phyloP scores from a whole-genome alignment of 352 stramenopile species.

The Globisporangium spinosum region DNA sequence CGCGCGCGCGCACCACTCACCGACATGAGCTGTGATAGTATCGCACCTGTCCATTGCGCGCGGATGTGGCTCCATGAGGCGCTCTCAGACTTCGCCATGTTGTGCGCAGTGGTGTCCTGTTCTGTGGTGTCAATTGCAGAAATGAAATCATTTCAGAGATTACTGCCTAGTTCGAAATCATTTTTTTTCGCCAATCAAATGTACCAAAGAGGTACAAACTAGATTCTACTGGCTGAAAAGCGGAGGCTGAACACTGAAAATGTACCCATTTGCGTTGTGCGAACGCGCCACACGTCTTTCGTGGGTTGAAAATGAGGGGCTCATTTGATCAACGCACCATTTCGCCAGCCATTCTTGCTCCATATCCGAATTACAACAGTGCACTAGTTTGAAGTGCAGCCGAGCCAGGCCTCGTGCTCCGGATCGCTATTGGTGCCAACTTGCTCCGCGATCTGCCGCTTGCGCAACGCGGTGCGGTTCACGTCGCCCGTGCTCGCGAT shows the following conservation, averaged over 20 bases:
- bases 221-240: no score
- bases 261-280: no score
- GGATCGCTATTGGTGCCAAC: not conserved
- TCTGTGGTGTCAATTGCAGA: not conserved
- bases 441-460: not conserved
- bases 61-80: slow-evolving; percentile 1
- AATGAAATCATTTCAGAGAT: not conserved
- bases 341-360: no score
- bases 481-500: not conserved
- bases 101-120: not conserved
- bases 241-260: no score
- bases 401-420: not conserved
- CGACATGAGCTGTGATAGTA: not conserved
- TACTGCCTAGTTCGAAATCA: no score
- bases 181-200: no score
- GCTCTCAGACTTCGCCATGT: not conserved
- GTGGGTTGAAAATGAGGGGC: no score
- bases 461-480: not conserved
- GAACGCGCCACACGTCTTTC: no score
- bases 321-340: no score
- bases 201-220: no score
- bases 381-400: not conserved
- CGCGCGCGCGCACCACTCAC: not conserved
- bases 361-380: no score
- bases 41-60: slow-evolving; percentile 17